These are phyloP conservation scores for Dothistroma septosporum DNA, from an alignment of 2,329 filamentous ascomycete genomes.

Conservation along the genomic window DNA sequence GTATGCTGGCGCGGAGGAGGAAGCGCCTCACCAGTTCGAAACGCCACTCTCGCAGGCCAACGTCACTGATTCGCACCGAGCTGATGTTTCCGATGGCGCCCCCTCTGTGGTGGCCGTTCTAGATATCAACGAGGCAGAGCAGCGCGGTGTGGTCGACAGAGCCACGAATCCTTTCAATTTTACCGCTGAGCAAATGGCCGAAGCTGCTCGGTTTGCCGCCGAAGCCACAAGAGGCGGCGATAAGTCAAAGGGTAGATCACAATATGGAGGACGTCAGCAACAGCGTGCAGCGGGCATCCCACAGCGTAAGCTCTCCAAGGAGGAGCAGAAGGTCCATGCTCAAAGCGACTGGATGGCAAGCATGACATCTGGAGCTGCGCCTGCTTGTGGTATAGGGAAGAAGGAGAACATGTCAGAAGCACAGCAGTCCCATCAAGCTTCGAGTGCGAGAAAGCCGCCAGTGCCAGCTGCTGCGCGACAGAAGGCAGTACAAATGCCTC, in stretches of 20 bases:
- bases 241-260: not conserved
- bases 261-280: not conserved
- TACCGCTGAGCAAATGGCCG: conserved; percentile 10
- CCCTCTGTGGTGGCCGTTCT: not conserved
- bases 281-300: not conserved
- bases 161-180: conserved; percentile 7
- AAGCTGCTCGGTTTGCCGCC: conserved; percentile 8
- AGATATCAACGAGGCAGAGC: not conserved
- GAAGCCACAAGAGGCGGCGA: conserved; percentile 4
- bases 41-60: not conserved
- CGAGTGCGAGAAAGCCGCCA: not conserved
- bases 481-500: not conserved
- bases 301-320: not conserved
- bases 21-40: not conserved
- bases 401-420: not conserved
- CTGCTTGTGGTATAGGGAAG: not conserved
- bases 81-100: not conserved
- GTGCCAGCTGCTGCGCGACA: not conserved
- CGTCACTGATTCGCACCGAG: not conserved
- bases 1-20: not conserved
- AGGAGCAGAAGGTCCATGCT: not conserved
- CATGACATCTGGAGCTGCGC: not conserved
- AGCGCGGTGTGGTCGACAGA: not conserved
- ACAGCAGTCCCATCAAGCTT: not conserved
- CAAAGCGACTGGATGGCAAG: not conserved